Evolutionary conservation across 1,284 basidiomycete species (phyloP).

Genomic region (Spongiforma sp.): DNA sequence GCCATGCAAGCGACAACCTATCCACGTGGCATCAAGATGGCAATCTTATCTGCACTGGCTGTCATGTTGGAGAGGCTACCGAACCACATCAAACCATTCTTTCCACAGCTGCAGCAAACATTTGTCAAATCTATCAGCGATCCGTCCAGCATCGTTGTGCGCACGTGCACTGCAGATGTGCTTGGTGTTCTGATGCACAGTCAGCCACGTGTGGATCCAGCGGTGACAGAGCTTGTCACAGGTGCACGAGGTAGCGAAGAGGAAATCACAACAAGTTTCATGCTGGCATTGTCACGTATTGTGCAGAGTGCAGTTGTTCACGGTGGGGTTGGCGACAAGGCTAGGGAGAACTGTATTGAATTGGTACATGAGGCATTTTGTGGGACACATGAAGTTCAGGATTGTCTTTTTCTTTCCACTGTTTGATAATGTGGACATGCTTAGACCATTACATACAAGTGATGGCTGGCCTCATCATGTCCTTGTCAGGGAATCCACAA

Average conservation of each 20-base stretch:
- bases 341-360: slow-evolving; percentile 74
- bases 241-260: slow-evolving; percentile 75
- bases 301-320: slow-evolving; percentile 76
- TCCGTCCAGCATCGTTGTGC: slow-evolving; percentile 78
- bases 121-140: slow-evolving; percentile 96
- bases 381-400: slow-evolving; percentile 70
- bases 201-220: slow-evolving; percentile 85
- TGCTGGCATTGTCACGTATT: slow-evolving; percentile 81
- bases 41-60: slow-evolving; percentile 36
- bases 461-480: slow-evolving; percentile 68
- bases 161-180: slow-evolving; percentile 83
- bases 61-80: slow-evolving; percentile 88
- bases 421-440: neutral
- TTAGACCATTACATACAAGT: slow-evolving; percentile 78
- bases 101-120: slow-evolving; percentile 96
- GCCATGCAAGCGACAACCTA: neutral
- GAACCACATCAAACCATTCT: slow-evolving; percentile 94
- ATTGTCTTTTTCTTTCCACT: slow-evolving; percentile 16
- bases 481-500: slow-evolving; percentile 70
- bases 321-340: slow-evolving; percentile 69
- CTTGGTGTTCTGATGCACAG: slow-evolving; percentile 93
- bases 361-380: slow-evolving; percentile 83
- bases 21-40: neutral
- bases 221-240: slow-evolving; percentile 87
- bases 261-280: slow-evolving; percentile 75